Evolutionary conservation across 1,139 yeast species (phyloP), one percentile per base, ranked within the genome.

Genomic region (Spencermartinsiella ligniputridi): DNA sequence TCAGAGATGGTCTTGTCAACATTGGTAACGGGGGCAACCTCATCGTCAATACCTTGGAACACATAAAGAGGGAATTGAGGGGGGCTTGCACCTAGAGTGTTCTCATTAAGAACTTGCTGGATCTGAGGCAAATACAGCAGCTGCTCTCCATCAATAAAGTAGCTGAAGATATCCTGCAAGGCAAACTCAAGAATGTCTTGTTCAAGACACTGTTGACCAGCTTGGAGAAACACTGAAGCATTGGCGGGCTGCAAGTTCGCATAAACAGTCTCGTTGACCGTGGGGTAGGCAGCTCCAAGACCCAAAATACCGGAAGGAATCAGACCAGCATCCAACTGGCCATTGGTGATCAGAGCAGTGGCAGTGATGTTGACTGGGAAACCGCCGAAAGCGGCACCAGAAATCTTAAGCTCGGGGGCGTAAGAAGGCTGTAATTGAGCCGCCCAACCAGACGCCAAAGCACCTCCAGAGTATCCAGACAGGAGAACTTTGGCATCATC

Each of bases 381-480:
- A 1, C 60, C 60, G 11, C 62, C 63, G 9, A 52, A 41, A 2
- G 60, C 61, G 16, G 57, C 60, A n/a, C 58, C 63, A 5, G 47
- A 49, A 20, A 59, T 42, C 42, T 48, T 48, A 20, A 54, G 37
- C n/a, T 59, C 60, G 2, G 62, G 59, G 0, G 63, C 63, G 33
- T 59, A 59, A n/a, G 42, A 16, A 8, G 46, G 50, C 37, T 51
- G 57, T 35, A 53, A 39, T 45, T 57, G 55, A 3, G 56, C 48
- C 21, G 60, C 60, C 58, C 61, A 57, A 4, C 53, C 63, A n/a
- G 60, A 41, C n/a, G 62, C 61, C 25, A 56, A 41, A 2, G 59
- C 52, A 9, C 63, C 63, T 1, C 63, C 63, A 27, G 62, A 58
- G 48, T 59, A 59, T n/a, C 63, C 63, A 52, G 49, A 45, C 43